Evolutionary conservation across 1,284 basidiomycete genomes (phyloP).

Genomic region (Moniliophthora roreri): DNA sequence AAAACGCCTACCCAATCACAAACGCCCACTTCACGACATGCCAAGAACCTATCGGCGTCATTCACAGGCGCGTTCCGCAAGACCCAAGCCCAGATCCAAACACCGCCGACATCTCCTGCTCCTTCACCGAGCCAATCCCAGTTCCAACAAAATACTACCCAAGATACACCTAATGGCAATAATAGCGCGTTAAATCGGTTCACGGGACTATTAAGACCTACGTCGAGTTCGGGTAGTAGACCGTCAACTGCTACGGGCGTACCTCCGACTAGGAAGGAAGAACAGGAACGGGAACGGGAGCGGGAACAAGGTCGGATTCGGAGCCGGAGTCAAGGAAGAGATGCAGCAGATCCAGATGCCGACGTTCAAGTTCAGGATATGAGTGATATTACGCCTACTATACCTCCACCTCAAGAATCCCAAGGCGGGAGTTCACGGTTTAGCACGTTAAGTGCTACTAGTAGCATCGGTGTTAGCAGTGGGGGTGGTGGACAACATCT

Average conservation of each 20-base stretch:
- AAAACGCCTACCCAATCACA: constrained; percentile 3
- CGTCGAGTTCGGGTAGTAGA: not conserved
- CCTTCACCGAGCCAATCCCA: not conserved
- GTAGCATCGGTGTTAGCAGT: not conserved
- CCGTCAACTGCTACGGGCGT: not conserved
- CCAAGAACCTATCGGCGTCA: constrained; percentile 5
- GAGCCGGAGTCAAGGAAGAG: no score
- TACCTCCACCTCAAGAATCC: not conserved
- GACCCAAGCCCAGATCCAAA: not conserved
- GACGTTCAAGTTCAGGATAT: no score
- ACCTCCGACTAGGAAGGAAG: not conserved
- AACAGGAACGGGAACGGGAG: no score
- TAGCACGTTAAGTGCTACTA: not conserved
- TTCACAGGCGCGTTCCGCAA: constrained; percentile 1
- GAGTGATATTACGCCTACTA: not conserved
- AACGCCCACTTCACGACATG: constrained; percentile 4
- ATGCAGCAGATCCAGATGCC: no score
- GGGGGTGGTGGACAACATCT: not conserved
- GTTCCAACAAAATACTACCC: not conserved
- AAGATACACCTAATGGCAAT: not conserved
- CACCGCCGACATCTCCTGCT: not conserved
- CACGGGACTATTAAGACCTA: not conserved
- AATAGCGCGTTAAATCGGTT: not conserved
- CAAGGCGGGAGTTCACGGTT: not conserved
- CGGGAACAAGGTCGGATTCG: no score